A percentile compares a stretch with the other conserved stretches of the same genome.
These are phyloP conservation scores for Leucocoprinus leucothites DNA, from an alignment of 768 basidiomycete genomes.

Conservation along the genomic window DNA sequence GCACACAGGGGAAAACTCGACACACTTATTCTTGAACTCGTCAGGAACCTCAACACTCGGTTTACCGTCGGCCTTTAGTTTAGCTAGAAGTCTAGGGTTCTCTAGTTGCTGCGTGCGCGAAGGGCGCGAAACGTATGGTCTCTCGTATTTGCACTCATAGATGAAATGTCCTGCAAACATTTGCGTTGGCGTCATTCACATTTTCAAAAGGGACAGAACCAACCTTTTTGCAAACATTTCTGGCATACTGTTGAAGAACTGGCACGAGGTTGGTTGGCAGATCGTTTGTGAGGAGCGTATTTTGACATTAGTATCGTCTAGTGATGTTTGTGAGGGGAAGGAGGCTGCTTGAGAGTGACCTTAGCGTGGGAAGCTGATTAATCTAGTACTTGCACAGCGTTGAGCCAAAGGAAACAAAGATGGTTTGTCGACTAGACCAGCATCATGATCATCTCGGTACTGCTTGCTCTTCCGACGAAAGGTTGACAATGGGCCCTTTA, in stretches of 20 bases:
- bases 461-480: too few relatives aligned
- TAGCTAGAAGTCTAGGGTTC: constrained; percentile 65
- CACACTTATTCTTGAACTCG: constrained; percentile 83
- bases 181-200: not conserved
- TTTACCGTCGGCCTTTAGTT: constrained; percentile 65
- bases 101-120: constrained; percentile 85
- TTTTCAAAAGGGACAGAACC: constrained; percentile 12
- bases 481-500: too few relatives aligned
- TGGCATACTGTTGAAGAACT: constrained; percentile 73
- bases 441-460: too few relatives aligned
- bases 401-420: too few relatives aligned
- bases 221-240: constrained; percentile 74
- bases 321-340: not conserved
- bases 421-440: too few relatives aligned
- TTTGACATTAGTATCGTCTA: constrained; percentile 58
- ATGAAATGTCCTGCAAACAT: constrained; percentile 75
- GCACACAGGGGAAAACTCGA: constrained; percentile 9
- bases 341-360: not conserved
- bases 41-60: constrained; percentile 86
- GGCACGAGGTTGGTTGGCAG: constrained; percentile 61
- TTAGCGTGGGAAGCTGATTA: not conserved
- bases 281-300: constrained; percentile 70
- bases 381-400: too few relatives aligned
- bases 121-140: constrained; percentile 86
- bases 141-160: constrained; percentile 80